phyloP scores from a whole-genome alignment of 768 basidiomycete genomes.

The Hygrophoropsis aurantiaca region DNA sequence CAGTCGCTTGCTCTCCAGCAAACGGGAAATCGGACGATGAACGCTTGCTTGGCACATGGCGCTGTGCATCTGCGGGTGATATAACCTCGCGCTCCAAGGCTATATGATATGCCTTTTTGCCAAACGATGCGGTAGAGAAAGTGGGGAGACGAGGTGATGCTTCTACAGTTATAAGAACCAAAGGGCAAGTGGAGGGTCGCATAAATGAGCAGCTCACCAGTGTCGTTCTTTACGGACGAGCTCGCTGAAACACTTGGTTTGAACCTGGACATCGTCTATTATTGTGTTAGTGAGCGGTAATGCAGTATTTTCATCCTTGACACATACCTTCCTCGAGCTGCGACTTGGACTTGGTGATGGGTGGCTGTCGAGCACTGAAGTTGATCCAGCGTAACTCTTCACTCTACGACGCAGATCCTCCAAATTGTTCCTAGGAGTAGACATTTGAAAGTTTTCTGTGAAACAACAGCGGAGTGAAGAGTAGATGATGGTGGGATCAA shows the following conservation, averaged over 20 bases:
- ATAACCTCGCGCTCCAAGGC: too few relatives aligned
- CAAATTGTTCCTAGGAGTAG: slow-evolving; percentile 33
- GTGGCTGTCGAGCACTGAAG: not conserved
- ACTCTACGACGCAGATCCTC: slow-evolving; percentile 9
- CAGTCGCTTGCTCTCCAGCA: slow-evolving; percentile 5
- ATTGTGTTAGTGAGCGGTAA: not conserved
- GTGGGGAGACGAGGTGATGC: slow-evolving; percentile 29
- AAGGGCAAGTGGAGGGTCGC: not conserved
- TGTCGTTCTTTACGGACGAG: not conserved
- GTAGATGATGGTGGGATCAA: not conserved
- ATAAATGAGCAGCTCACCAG: not conserved
- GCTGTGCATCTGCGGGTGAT: slow-evolving; percentile 5
- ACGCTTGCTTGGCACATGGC: slow-evolving; percentile 27
- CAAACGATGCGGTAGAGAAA: slow-evolving; percentile 48
- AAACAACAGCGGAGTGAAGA: not conserved
- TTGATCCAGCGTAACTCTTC: not conserved
- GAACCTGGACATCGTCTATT: slow-evolving; percentile 37
- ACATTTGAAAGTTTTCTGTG: not conserved
- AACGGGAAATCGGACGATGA: slow-evolving; percentile 18
- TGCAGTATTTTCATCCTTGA: too few relatives aligned
- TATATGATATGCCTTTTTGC: slow-evolving; percentile 21
- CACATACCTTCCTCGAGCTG: not conserved
- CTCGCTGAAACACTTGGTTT: slow-evolving; percentile 32
- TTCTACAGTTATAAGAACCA: too few relatives aligned
- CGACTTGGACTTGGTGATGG: not conserved